Conservation (phyloP, 2,329 filamentous ascomycete genomes). For the Calonectria pseudoreteaudii region DNA sequence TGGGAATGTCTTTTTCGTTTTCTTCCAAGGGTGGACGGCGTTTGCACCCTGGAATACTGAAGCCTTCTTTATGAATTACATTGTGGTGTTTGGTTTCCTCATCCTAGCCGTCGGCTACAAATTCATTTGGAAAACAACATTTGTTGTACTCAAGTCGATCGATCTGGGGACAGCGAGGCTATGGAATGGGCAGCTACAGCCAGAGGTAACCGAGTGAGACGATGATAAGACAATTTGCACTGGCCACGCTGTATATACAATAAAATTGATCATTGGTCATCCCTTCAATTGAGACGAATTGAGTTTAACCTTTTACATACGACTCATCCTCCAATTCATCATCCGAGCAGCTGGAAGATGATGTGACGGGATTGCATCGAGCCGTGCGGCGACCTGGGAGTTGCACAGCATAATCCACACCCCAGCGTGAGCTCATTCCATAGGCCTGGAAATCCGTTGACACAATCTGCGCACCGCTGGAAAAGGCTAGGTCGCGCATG, state of each 20-base stretch:
- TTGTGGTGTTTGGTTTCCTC: background rate
- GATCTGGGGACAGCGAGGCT: background rate
- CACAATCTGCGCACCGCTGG: constrained; percentile 62
- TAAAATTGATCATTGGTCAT: background rate
- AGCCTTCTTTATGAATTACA: constrained; percentile 12
- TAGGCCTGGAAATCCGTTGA: constrained; percentile 61
- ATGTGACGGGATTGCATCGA: constrained; percentile 47
- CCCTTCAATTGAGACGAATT: background rate
- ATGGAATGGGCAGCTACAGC: background rate
- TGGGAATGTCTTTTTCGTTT: constrained; percentile 6
- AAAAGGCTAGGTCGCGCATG: constrained; percentile 55
- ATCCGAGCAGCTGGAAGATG: background rate
- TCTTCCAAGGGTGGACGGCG: constrained; percentile 8
- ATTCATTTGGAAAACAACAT: background rate
- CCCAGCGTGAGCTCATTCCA: constrained; percentile 60
- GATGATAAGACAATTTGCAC: background rate
- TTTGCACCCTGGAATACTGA: constrained; percentile 7
- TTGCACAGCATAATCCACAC: constrained; percentile 55
- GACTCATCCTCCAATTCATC: background rate
- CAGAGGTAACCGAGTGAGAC: background rate
- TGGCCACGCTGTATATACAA: background rate
- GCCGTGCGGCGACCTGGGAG: constrained; percentile 39
- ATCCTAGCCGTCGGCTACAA: background rate
- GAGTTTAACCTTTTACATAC: background rate
- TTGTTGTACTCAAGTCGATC: background rate